Evolutionary conservation across 2,329 filamentous ascomycete species (phyloP).

Genomic region (Samsoniella hepiali): DNA sequence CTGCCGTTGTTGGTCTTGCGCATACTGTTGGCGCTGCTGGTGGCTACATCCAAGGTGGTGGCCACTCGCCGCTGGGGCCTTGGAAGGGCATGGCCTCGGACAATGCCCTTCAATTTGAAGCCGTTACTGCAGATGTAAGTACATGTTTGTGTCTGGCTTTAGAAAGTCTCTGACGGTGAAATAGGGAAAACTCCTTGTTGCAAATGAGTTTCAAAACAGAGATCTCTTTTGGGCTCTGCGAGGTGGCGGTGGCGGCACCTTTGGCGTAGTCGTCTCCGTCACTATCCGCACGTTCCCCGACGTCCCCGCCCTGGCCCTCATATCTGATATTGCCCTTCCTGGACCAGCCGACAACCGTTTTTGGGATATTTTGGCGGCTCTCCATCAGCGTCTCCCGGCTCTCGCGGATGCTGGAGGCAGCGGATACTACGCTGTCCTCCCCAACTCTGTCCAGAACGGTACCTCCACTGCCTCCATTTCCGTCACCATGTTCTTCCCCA

Average conservation of each 20-base stretch:
- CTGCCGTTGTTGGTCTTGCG: conserved; percentile 28
- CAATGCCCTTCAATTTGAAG: conserved; percentile 33
- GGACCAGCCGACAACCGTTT: conserved; percentile 29
- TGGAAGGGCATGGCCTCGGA: conserved; percentile 35
- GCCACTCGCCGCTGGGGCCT: conserved; percentile 30
- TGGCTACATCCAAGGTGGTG: conserved; percentile 34
- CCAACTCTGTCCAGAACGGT: conserved; percentile 18
- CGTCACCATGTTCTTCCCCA: conserved; percentile 16
- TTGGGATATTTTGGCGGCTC: conserved; percentile 30
- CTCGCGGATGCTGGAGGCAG: conserved; percentile 36
- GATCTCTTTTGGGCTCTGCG: conserved; percentile 46
- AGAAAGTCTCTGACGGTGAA: neutral
- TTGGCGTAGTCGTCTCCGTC: conserved; percentile 41
- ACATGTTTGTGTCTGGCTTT: neutral
- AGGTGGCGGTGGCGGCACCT: conserved; percentile 45
- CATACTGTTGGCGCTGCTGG: conserved; percentile 31
- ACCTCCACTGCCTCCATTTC: conserved; percentile 8
- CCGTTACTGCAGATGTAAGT: conserved; percentile 34
- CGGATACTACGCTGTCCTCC: conserved; percentile 36
- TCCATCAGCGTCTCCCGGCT: conserved; percentile 32
- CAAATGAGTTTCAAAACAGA: conserved; percentile 35
- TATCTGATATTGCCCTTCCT: conserved; percentile 28
- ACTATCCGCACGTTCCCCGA: conserved; percentile 41
- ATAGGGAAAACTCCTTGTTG: conserved; percentile 29
- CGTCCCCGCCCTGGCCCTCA: conserved; percentile 30